These are phyloP conservation scores for Begonia fuchsioides DNA, from an alignment of 306 rosid species.

Conservation along the genomic window DNA sequence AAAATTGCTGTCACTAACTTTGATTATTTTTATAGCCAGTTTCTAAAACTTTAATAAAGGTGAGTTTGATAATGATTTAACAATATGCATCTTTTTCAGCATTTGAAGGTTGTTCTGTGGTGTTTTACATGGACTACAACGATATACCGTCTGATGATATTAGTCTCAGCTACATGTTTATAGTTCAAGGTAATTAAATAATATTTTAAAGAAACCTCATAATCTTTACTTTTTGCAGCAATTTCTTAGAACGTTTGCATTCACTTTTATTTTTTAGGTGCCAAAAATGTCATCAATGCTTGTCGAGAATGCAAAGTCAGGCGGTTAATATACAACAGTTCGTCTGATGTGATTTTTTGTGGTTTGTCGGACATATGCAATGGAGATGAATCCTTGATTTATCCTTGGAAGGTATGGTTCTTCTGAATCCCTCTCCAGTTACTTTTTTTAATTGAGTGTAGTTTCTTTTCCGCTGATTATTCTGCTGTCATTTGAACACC, in stretches of 20 bases:
- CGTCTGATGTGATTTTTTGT: conserved; percentile 66
- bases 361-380: conserved; percentile 37
- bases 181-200: conserved; percentile 53
- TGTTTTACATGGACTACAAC: conserved; percentile 47
- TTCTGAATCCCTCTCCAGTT: conserved; percentile 11
- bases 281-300: conserved; percentile 66
- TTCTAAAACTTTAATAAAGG: background rate
- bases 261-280: conserved; percentile 45
- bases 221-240: no score
- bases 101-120: conserved; percentile 64
- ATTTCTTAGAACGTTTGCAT: conserved; percentile 1
- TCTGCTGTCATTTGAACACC: conserved; percentile 8
- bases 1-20: background rate
- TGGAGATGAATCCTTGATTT: conserved; percentile 37
- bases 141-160: conserved; percentile 31
- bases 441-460: conserved; percentile 2
- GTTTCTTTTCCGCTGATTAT: conserved; percentile 8
- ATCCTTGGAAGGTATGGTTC: conserved; percentile 61
- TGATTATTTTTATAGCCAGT: background rate
- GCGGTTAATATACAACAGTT: conserved; percentile 56
- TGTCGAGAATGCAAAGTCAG: conserved; percentile 70
- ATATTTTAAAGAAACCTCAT: no score
- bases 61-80: conserved; percentile 9
- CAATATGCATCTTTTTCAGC: conserved; percentile 32
- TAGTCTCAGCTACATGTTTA: conserved; percentile 33